Percentiles rank a stretch among this genome's conserved stretches.
Evolutionary conservation across 2,329 filamentous ascomycete species (phyloP).

Genomic region (Hypoxylon sp.): DNA sequence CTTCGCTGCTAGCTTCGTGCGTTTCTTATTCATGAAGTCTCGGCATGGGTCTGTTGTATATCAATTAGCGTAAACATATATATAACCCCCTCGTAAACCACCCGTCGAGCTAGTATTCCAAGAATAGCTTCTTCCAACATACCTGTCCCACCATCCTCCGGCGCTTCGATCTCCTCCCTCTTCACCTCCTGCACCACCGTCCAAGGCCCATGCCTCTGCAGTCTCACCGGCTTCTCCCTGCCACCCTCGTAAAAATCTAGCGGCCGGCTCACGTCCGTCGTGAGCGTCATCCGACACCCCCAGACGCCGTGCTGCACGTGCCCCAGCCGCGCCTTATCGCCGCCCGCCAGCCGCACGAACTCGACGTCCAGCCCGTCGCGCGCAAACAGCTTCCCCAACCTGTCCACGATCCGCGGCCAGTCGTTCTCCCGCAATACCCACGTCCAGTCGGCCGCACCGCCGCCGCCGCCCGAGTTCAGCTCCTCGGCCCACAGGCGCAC

Average conservation of each 20-base stretch:
- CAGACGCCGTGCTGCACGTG: slow-evolving; percentile 21
- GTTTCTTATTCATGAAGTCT: too few relatives aligned
- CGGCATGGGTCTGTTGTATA: too few relatives aligned
- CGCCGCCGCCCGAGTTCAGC: slow-evolving; percentile 1
- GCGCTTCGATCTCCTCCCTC: not conserved
- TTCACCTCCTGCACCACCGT: slow-evolving; percentile 3
- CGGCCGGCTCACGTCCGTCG: slow-evolving; percentile 29
- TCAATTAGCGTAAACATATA: too few relatives aligned
- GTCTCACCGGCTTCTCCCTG: not conserved
- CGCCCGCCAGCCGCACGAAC: slow-evolving; percentile 30
- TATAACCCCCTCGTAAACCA: too few relatives aligned
- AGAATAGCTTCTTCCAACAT: too few relatives aligned
- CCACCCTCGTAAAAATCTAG: slow-evolving; percentile 23
- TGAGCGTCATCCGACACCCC: slow-evolving; percentile 20
- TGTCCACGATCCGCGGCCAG: not conserved
- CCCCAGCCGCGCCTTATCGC: slow-evolving; percentile 21
- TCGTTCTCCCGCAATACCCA: slow-evolving; percentile 24
- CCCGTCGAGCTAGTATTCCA: too few relatives aligned
- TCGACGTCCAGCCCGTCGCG: slow-evolving; percentile 17
- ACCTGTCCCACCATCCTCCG: not conserved
- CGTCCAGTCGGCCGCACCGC: slow-evolving; percentile 16
- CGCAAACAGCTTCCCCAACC: not conserved
- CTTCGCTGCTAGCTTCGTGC: too few relatives aligned
- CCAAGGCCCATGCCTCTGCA: slow-evolving; percentile 24
- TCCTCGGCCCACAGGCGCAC: slow-evolving; percentile 44